A percentile compares a stretch with the other conserved stretches of the same genome.
Evolutionary conservation across 2,329 filamentous ascomycete genomes (phyloP).

Genomic region (Chrysoporthe puriensis): DNA sequence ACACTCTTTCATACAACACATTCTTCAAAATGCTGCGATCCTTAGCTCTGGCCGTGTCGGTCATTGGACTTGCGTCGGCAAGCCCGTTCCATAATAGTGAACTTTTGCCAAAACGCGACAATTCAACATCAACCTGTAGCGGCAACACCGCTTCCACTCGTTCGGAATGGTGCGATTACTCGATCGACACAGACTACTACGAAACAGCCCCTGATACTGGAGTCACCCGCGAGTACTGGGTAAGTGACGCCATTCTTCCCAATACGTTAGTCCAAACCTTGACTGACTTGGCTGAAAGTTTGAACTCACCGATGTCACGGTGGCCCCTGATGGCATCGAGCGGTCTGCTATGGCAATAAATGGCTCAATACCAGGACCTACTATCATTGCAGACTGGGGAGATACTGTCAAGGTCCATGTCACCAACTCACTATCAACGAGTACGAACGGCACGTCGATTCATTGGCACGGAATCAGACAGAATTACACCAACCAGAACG

Average conservation of each 20-base stretch:
- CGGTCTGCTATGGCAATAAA: slow-evolving; percentile 46
- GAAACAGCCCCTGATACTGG: slow-evolving; percentile 42
- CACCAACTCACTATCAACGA: slow-evolving; percentile 39
- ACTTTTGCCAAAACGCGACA: neutral
- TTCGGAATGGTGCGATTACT: slow-evolving; percentile 45
- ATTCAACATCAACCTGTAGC: neutral
- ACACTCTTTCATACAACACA: neutral
- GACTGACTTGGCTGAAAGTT: slow-evolving; percentile 23
- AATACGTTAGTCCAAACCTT: no score
- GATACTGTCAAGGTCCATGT: slow-evolving; percentile 41
- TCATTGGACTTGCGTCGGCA: slow-evolving; percentile 14
- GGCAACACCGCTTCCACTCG: slow-evolving; percentile 37
- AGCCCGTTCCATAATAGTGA: slow-evolving; percentile 5
- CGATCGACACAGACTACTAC: slow-evolving; percentile 43
- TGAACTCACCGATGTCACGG: slow-evolving; percentile 38
- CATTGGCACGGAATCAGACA: slow-evolving; percentile 47
- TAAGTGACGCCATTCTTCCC: neutral
- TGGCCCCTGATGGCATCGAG: slow-evolving; percentile 44
- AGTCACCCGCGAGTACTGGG: slow-evolving; percentile 45
- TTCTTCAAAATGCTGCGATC: slow-evolving; percentile 17
- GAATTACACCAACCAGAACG: slow-evolving; percentile 39
- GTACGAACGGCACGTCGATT: slow-evolving; percentile 42
- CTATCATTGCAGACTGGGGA: slow-evolving; percentile 39
- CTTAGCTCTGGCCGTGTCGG: slow-evolving; percentile 13
- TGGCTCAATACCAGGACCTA: slow-evolving; percentile 24